These are phyloP conservation scores for Blastomyces emzantsi DNA, from an alignment of 2,329 filamentous ascomycete species.

Conservation along the genomic window DNA sequence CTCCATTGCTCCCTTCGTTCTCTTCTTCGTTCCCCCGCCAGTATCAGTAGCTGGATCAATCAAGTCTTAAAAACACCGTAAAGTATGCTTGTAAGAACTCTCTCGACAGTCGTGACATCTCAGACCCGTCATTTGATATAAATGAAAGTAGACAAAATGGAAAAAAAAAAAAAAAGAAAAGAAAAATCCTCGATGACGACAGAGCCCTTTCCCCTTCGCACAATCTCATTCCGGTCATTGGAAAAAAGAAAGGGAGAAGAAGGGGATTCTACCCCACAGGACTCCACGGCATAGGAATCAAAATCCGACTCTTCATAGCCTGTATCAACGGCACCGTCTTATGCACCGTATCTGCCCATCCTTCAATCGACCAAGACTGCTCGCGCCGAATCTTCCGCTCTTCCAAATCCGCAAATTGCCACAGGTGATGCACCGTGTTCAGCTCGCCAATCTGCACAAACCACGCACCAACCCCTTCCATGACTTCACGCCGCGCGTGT, in stretches of 20 bases:
- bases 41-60: no score
- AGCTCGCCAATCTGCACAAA: conserved; percentile 97
- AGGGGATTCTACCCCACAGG: conserved; percentile 58
- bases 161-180: no score
- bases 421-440: conserved; percentile 95
- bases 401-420: conserved; percentile 96
- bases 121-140: not conserved
- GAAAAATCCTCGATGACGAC: not conserved
- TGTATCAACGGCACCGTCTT: conserved; percentile 97
- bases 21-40: no score
- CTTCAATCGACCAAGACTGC: conserved; percentile 89
- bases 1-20: no score
- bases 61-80: not conserved
- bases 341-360: conserved; percentile 96
- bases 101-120: not conserved
- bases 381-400: conserved; percentile 84
- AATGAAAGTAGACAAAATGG: not conserved
- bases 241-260: not conserved
- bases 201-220: not conserved
- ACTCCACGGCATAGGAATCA: conserved; percentile 95
- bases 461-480: conserved; percentile 98
- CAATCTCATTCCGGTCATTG: not conserved
- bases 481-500: conserved; percentile 84
- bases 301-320: conserved; percentile 85
- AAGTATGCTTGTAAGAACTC: not conserved